Base-by-base conservation (phyloP, 495 filamentous ascomycete genomes). In the Aspergillus baeticus region DNA sequence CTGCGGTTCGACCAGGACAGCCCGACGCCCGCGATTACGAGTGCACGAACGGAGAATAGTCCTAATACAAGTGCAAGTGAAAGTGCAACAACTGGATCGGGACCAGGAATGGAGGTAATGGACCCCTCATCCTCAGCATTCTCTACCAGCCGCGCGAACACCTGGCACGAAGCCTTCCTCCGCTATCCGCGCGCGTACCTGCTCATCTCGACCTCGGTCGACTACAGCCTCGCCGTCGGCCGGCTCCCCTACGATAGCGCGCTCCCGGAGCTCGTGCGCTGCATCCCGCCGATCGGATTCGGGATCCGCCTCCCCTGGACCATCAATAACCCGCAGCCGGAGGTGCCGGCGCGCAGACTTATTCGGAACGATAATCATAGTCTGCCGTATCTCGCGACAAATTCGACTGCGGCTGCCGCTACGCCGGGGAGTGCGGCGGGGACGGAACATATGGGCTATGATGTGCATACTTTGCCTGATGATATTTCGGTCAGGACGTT, bases 161-260 rank as follows among this genome's bases (percentile, higher is more conserved):
- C 54, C 46, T 73, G 70, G 70, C 44, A 64, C 18, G 70, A 71
- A 15, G 68, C 70, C 0, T 73, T 68, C 38, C 36, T 71, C 1
- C 56, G 54, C 15, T 68, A 58, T 34, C 70, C 70, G 1, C 67
- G 70, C 7, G 70, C 68, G 1, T 73, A 73, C 42, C 59, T 73
- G 10, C 57, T 69, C 15, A 71, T 73, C 26, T 73, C 68, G 0
- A 71, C 61, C 1, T 63, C 59, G 0, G 64, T 73, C 5, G 70
- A 73, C 21, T 69, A 69, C 33, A 64, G 61, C 23, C 49, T 73
- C 5, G 48, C 70, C 1, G 51, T 65, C 8, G 68, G 68, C 0
- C 51, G 63, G 14, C 26, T 73, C 1, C 70, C 68, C 10, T 65
- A 58, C 17, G 62, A 61, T 0, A 53, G 37, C 18, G 54, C 50